Conservation (phyloP, 495 filamentous ascomycete species). For the Staphylotrichum longicolle region DNA sequence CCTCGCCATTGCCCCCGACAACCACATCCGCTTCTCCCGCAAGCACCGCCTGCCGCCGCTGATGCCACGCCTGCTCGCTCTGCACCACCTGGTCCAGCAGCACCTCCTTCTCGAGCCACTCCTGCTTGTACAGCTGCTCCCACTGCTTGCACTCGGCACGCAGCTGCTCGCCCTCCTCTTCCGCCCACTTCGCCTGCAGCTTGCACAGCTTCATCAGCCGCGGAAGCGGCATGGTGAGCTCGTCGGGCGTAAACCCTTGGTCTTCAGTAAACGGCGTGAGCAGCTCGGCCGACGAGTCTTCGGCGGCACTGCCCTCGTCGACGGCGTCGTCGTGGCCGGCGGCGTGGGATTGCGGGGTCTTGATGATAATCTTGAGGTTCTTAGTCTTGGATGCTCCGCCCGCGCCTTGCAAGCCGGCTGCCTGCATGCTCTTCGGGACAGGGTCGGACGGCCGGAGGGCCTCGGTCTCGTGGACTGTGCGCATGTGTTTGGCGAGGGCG, state of each 20-base stretch:
- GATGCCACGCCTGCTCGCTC: slow-evolving; percentile 51
- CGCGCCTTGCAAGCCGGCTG: slow-evolving; percentile 52
- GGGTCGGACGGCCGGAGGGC: slow-evolving; percentile 84
- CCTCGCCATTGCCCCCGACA: slow-evolving; percentile 16
- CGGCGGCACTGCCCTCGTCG: slow-evolving; percentile 51
- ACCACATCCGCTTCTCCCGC: slow-evolving; percentile 35
- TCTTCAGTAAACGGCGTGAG: slow-evolving; percentile 56
- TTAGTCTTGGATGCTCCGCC: slow-evolving; percentile 54
- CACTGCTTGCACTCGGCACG: slow-evolving; percentile 61
- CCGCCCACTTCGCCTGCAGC: slow-evolving; percentile 77
- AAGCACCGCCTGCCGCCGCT: slow-evolving; percentile 44
- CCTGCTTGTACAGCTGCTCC: slow-evolving; percentile 65
- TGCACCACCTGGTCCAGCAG: slow-evolving; percentile 55
- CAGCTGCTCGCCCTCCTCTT: slow-evolving; percentile 64
- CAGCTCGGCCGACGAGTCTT: slow-evolving; percentile 45
- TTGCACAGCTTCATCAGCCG: slow-evolving; percentile 72
- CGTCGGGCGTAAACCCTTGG: slow-evolving; percentile 67
- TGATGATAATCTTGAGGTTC: slow-evolving; percentile 65
- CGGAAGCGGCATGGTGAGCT: slow-evolving; percentile 64
- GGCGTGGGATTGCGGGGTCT: slow-evolving; percentile 52
- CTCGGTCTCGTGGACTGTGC: slow-evolving; percentile 97
- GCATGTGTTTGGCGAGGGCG: slow-evolving; percentile 96
- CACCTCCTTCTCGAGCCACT: slow-evolving; percentile 83
- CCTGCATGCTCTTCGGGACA: slow-evolving; percentile 71
- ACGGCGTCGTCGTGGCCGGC: slow-evolving; percentile 54